phyloP scores from a whole-genome alignment of 2,329 filamentous ascomycete genomes.

The Sporothrix euskadiensis region DNA sequence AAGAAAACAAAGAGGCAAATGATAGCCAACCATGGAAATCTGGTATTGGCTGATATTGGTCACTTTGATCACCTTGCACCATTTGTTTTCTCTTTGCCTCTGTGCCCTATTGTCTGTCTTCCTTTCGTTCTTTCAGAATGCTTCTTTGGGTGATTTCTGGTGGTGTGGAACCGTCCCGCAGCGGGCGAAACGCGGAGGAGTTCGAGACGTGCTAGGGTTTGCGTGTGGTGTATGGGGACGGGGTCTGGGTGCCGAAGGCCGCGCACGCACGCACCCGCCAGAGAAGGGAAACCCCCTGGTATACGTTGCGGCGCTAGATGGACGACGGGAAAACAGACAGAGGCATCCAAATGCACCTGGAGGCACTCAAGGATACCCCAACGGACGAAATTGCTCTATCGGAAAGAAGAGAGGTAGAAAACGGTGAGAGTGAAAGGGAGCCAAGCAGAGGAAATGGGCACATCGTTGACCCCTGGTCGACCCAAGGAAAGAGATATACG shows the following conservation, averaged over 20 bases:
- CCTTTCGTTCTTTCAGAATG: not conserved
- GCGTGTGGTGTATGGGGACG: slow-evolving; percentile 24
- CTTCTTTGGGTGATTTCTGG: not conserved
- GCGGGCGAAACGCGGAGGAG: slow-evolving; percentile 33
- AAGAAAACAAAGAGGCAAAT: not conserved
- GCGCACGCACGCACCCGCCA: slow-evolving; percentile 27
- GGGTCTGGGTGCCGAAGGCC: slow-evolving; percentile 25
- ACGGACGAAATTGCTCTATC: slow-evolving; percentile 4
- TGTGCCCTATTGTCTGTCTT: not conserved
- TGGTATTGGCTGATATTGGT: slow-evolving; percentile 9
- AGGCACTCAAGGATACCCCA: not conserved
- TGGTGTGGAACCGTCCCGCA: slow-evolving; percentile 30
- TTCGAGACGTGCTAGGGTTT: slow-evolving; percentile 29
- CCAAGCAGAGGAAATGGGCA: not conserved
- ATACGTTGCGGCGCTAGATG: slow-evolving; percentile 23
- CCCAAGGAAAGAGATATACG: not conserved
- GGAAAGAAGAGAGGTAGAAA: not conserved
- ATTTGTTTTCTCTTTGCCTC: not conserved
- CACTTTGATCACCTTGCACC: not conserved
- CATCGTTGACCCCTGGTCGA: not conserved
- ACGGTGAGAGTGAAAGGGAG: not conserved
- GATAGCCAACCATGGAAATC: slow-evolving; percentile 6
- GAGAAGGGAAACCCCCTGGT: slow-evolving; percentile 3
- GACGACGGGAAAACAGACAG: not conserved
- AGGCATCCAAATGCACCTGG: not conserved